Evolutionary conservation across 2,329 filamentous ascomycete species (phyloP).

Genomic region (Ampelomyces quisqualis): DNA sequence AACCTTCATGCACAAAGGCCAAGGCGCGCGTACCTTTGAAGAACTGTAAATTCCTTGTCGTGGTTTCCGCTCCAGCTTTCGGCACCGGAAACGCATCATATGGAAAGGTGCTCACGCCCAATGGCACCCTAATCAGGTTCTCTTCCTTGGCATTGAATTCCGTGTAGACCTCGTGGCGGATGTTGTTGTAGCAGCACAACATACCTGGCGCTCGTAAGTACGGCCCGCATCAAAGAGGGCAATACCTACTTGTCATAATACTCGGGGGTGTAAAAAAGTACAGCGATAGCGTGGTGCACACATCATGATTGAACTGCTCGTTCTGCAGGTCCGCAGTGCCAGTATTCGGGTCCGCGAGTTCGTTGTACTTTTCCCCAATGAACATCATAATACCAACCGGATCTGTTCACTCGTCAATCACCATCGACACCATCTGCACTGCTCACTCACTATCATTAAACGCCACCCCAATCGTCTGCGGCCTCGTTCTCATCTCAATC

Average conservation of each 20-base stretch:
- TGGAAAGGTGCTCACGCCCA: constrained; percentile 43
- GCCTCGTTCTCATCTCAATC: constrained; percentile 46
- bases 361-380: constrained; percentile 49
- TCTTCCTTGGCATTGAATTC: constrained; percentile 39
- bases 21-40: constrained; percentile 31
- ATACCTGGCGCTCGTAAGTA: constrained; percentile 8
- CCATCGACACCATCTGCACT: background rate
- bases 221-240: background rate
- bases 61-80: constrained; percentile 37
- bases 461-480: constrained; percentile 48
- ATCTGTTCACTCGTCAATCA: constrained; percentile 9
- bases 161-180: constrained; percentile 43
- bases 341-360: constrained; percentile 38
- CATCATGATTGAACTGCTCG: constrained; percentile 31
- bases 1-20: background rate
- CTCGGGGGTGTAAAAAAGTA: constrained; percentile 44
- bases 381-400: constrained; percentile 49
- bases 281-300: constrained; percentile 28
- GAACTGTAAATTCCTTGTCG: constrained; percentile 43
- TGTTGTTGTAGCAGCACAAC: constrained; percentile 45
- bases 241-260: constrained; percentile 35
- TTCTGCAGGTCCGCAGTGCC: constrained; percentile 33
- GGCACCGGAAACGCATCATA: constrained; percentile 43
- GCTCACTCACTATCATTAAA: constrained; percentile 41
- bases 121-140: constrained; percentile 42